These are phyloP conservation scores for Apophysomyces variabilis DNA, from an alignment of 371 early-diverging fungal species.

Conservation along the genomic window DNA sequence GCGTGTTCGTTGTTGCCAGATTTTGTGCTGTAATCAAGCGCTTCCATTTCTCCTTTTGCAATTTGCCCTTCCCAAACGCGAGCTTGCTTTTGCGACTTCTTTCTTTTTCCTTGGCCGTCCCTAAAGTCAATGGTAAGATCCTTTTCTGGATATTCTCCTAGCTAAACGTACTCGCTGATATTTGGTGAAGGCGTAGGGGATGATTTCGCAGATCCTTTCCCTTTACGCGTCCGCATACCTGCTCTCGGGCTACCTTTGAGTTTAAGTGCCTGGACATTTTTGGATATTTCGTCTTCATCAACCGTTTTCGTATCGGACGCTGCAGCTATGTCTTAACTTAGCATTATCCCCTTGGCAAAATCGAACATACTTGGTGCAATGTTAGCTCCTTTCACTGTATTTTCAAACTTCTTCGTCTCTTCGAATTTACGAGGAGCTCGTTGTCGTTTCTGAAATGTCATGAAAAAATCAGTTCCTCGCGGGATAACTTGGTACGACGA, in stretches of 20 bases:
- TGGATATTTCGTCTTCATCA: constrained; percentile 68
- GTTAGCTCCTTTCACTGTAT: constrained; percentile 75
- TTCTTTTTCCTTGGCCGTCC: constrained; percentile 33
- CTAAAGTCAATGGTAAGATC: constrained; percentile 6
- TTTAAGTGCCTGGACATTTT: constrained; percentile 58
- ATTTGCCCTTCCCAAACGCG: constrained; percentile 72
- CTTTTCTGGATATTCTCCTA: not conserved
- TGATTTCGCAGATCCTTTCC: constrained; percentile 27
- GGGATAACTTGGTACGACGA: not conserved
- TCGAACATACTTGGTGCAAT: constrained; percentile 50
- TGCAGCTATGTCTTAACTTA: not conserved
- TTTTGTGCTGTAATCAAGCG: constrained; percentile 69
- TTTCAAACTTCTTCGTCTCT: constrained; percentile 81
- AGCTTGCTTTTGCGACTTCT: constrained; percentile 57
- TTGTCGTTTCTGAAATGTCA: constrained; percentile 36
- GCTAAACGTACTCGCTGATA: constrained; percentile 28
- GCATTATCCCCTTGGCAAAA: not conserved
- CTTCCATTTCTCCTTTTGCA: constrained; percentile 67
- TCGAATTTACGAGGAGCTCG: constrained; percentile 82
- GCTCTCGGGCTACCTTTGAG: constrained; percentile 44
- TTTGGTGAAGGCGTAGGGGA: constrained; percentile 43
- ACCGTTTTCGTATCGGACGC: constrained; percentile 21
- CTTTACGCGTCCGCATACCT: constrained; percentile 32
- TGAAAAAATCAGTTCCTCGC: not conserved
- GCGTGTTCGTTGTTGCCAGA: constrained; percentile 23